A percentile compares a stretch with the other conserved stretches of the same genome.
Evolutionary conservation across 1,139 yeast genomes (phyloP).

Genomic region (Protomyces macrosporus): DNA sequence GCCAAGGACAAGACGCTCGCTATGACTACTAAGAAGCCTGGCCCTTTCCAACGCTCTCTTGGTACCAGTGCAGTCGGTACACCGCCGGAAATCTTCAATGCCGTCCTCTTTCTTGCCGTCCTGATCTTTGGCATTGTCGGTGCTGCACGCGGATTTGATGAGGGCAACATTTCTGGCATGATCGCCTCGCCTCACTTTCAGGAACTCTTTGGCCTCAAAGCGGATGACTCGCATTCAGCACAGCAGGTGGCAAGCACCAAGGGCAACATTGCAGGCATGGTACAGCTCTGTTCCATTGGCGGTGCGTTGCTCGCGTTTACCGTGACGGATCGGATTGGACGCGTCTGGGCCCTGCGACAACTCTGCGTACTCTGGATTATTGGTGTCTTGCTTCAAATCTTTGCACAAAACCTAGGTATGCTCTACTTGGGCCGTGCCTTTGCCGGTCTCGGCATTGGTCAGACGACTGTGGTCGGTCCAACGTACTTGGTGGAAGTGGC

Average conservation of each 20-base stretch:
- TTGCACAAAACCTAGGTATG: conserved; percentile 47
- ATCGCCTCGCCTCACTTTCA: conserved; percentile 47
- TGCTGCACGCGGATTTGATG: conserved; percentile 58
- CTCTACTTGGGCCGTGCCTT: conserved; percentile 46
- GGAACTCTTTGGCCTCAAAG: conserved; percentile 41
- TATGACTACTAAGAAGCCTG: background rate
- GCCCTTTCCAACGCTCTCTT: background rate
- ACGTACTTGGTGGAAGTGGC: conserved; percentile 52
- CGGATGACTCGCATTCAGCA: background rate
- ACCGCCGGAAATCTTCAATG: background rate
- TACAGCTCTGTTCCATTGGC: conserved; percentile 56
- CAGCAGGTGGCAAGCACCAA: background rate
- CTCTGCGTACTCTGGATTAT: conserved; percentile 47
- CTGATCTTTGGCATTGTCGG: conserved; percentile 56
- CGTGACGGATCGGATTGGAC: conserved; percentile 52
- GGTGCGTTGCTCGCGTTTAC: conserved; percentile 52
- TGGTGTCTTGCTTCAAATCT: conserved; percentile 52
- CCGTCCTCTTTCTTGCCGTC: conserved; percentile 35
- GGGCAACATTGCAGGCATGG: conserved; percentile 43
- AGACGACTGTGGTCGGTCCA: conserved; percentile 56
- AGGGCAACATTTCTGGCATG: conserved; percentile 51
- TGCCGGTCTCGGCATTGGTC: conserved; percentile 55
- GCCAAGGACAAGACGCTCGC: too few species aligned
- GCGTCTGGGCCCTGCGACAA: conserved; percentile 50
- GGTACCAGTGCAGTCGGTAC: background rate